Evolutionary conservation across 495 filamentous ascomycete genomes (phyloP).

Genomic region (Cladorrhinum samala): DNA sequence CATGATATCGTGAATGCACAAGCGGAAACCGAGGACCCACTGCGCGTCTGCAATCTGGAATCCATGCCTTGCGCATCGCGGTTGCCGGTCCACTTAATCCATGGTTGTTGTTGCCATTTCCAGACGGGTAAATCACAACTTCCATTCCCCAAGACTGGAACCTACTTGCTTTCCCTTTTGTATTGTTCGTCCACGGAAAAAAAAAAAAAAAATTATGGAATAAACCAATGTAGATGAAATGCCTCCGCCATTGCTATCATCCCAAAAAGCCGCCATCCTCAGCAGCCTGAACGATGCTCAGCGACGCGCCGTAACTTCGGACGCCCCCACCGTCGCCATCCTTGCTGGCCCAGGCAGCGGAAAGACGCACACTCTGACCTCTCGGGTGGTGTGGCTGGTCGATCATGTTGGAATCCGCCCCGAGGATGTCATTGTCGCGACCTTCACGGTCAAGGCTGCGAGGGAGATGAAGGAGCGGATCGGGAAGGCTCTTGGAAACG

Average conservation of each 20-base stretch:
- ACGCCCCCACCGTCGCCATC: conserved; percentile 75
- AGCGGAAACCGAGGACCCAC: neutral
- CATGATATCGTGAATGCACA: neutral
- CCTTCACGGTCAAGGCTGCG: conserved; percentile 95
- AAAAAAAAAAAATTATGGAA: too few species aligned
- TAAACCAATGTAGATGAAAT: too few species aligned
- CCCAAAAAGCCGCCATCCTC: conserved; percentile 34
- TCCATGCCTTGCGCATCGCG: too few species aligned
- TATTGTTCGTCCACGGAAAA: too few species aligned
- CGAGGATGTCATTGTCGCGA: conserved; percentile 92
- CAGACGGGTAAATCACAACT: too few species aligned
- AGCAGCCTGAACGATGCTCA: conserved; percentile 80
- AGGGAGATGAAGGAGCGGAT: conserved; percentile 93
- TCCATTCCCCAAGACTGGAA: neutral
- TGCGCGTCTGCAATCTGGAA: neutral
- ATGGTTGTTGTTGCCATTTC: too few species aligned
- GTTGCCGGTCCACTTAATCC: too few species aligned
- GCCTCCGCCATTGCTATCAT: conserved; percentile 6
- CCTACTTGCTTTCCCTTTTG: neutral
- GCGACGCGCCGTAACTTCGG: conserved; percentile 73
- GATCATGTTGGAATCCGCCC: conserved; percentile 69
- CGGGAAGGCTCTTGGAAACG: conserved; percentile 68
- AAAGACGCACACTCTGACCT: conserved; percentile 95
- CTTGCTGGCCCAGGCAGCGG: conserved; percentile 79
- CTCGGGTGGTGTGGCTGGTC: conserved; percentile 91